Conservation (phyloP, 1,139 yeast genomes). For the Pichia inconspicua region DNA sequence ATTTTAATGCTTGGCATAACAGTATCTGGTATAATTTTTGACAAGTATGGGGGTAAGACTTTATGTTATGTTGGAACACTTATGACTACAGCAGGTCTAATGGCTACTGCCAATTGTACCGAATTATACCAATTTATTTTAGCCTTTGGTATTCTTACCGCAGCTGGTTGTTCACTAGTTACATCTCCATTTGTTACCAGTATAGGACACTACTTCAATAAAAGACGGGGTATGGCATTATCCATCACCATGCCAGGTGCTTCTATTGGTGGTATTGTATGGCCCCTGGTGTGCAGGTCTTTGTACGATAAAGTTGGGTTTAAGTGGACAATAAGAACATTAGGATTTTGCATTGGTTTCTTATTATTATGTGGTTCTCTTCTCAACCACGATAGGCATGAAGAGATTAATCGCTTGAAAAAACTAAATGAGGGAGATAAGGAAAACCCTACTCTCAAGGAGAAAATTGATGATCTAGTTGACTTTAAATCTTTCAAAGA, state of each 20-base stretch:
- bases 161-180: constrained; percentile 52
- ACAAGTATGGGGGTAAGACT: constrained; percentile 46
- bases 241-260: constrained; percentile 61
- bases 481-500: constrained; percentile 25
- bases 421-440: constrained; percentile 6
- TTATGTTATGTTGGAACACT: constrained; percentile 41
- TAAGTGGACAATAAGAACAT: constrained; percentile 53
- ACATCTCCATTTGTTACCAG: constrained; percentile 54
- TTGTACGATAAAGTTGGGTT: constrained; percentile 48
- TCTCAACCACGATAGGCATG: constrained; percentile 41
- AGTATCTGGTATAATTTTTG: constrained; percentile 56
- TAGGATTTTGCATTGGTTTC: constrained; percentile 42
- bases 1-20: constrained; percentile 49
- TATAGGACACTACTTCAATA: constrained; percentile 50
- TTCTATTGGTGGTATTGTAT: constrained; percentile 55
- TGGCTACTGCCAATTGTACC: constrained; percentile 48
- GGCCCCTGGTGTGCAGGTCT: constrained; percentile 51
- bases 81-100: constrained; percentile 42
- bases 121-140: constrained; percentile 52
- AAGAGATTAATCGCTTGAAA: constrained; percentile 5
- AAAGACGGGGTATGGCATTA: constrained; percentile 51
- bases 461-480: constrained; percentile 17
- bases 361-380: constrained; percentile 35
- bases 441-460: constrained; percentile 9
- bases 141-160: constrained; percentile 48